Base-by-base conservation (phyloP, 352 stramenopile species). In the Globisporangium echinulatum region DNA sequence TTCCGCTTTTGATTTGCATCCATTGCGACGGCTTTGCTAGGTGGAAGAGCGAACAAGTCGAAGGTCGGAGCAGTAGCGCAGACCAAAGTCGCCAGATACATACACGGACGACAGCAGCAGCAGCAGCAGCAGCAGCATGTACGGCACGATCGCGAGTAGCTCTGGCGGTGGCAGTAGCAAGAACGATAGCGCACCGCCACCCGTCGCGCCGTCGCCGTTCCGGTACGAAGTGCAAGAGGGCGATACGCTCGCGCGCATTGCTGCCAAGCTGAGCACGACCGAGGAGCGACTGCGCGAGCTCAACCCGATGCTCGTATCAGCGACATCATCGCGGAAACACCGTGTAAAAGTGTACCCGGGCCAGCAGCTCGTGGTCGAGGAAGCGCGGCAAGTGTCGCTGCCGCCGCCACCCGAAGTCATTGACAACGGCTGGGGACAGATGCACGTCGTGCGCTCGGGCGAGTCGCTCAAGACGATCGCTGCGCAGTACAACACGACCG, bases 341-440 rank as follows among this genome's bases (percentile, higher is more conserved):
- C 70, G 74, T 59, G 58, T 83, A 19, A 82, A 81, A 58, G 67
- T 93, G 44, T 93, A 89, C 43, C 52, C 79, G 0, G 83, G 83
- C 17, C 83, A 93, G 67, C 77, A 91, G 59, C 69, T 92, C 46
- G 67, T 90, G 47, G 79, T 91, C 40, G 83, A 93, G 60, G 76
- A 90, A 51, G 76, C 81, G 53, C 64, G 67, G 36, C 72, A 71
- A 17, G 80, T 90, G 50, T 92, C 82, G 37, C 60, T 94, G 53
- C 82, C 85, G 33, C 85, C 82, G 36, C 79, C 79, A 25, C 82
- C 85, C 56, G 81, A 91, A 54, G 80, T 68, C 59, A 92, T 94
- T 51, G 85, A 94, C 71, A 75, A 85, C 49, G 85, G 85, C 52
- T 94, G 85, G 85, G 85, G 85, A 1, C 79, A 90, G 50, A 92